Evolutionary conservation across 1,139 yeast species (phyloP).

Genomic region (Blastobotrys serpentis): DNA sequence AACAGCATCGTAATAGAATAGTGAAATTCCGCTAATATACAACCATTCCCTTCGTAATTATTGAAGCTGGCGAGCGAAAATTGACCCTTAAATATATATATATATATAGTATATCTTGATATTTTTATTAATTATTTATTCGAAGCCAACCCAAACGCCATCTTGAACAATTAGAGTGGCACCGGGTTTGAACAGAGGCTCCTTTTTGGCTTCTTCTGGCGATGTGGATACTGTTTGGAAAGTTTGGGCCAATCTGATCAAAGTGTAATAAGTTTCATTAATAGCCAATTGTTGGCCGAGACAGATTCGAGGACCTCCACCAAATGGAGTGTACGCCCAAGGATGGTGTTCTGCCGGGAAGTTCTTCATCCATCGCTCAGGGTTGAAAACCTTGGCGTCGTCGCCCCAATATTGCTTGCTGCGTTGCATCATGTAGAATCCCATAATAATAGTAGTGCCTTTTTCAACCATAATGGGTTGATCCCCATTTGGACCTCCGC

Average conservation of each 20-base stretch:
- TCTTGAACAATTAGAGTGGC: constrained; percentile 1
- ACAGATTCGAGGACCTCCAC: constrained; percentile 57
- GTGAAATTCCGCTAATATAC: too few relatives aligned
- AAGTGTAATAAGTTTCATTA: constrained; percentile 51
- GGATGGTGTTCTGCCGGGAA: constrained; percentile 23
- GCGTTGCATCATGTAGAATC: constrained; percentile 48
- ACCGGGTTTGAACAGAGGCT: constrained; percentile 8
- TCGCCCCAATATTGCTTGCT: constrained; percentile 46
- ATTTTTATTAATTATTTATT: constrained; percentile 6
- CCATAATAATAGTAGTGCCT: constrained; percentile 34
- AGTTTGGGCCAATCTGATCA: constrained; percentile 43
- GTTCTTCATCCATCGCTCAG: constrained; percentile 49
- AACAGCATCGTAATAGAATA: too few relatives aligned
- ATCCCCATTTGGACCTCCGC: constrained; percentile 48
- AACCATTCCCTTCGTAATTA: too few relatives aligned
- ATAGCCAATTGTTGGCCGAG: constrained; percentile 56
- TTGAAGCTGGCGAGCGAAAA: too few relatives aligned
- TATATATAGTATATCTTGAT: too few relatives aligned
- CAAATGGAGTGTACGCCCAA: constrained; percentile 53
- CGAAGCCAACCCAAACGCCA: constrained; percentile 7
- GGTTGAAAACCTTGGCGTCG: constrained; percentile 48
- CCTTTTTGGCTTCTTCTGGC: constrained; percentile 6
- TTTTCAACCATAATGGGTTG: constrained; percentile 39
- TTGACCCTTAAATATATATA: too few relatives aligned
- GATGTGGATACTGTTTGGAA: constrained; percentile 24